Evolutionary conservation across 108 stramenopile genomes (phyloP).

Genomic region (Fragilaria crotonensis): DNA sequence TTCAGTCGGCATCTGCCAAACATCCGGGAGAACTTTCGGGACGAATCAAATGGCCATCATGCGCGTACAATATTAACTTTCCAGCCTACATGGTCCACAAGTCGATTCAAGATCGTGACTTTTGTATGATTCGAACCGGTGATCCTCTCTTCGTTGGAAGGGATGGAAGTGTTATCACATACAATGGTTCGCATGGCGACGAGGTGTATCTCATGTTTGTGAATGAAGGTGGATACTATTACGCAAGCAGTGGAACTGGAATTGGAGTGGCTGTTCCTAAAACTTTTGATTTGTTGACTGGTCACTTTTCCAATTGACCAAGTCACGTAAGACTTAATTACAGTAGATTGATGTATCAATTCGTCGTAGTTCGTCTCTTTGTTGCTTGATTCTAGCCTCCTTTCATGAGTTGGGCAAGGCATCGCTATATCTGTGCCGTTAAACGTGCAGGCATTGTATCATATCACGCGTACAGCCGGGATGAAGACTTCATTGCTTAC

Average conservation of each 20-base stretch:
- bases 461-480: too few relatives aligned
- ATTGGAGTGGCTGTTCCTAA: constrained; percentile 56
- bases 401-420: too few relatives aligned
- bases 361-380: too few relatives aligned
- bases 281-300: constrained; percentile 47
- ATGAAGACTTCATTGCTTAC: too few relatives aligned
- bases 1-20: constrained; percentile 61
- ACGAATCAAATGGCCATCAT: constrained; percentile 66
- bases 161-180: constrained; percentile 54
- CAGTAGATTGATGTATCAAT: too few relatives aligned
- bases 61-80: constrained; percentile 57
- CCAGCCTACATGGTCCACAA: constrained; percentile 53
- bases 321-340: too few relatives aligned
- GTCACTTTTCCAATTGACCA: too few relatives aligned
- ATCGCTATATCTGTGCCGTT: too few relatives aligned
- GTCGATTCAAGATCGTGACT: constrained; percentile 68
- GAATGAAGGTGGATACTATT: constrained; percentile 87
- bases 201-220: constrained; percentile 67
- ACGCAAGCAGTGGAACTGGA: constrained; percentile 66
- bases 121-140: constrained; percentile 37
- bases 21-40: constrained; percentile 65
- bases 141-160: constrained; percentile 67
- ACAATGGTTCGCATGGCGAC: constrained; percentile 76
- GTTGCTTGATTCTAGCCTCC: too few relatives aligned
- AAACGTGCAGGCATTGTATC: too few relatives aligned